These are phyloP conservation scores for Ormosia emarginata DNA, from an alignment of 306 rosid genomes.

Conservation along the genomic window DNA sequence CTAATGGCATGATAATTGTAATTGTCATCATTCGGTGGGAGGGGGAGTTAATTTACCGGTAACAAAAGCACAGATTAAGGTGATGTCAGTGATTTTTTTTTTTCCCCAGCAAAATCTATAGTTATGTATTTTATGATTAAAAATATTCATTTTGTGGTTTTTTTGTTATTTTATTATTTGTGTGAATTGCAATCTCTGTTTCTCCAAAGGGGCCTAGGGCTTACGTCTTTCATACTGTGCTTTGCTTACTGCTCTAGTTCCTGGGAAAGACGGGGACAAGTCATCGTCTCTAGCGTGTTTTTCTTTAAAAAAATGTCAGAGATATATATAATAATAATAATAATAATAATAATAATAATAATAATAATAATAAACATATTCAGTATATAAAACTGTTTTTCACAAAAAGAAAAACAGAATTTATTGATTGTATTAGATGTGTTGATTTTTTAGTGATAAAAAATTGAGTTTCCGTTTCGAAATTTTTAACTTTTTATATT, in stretches of 20 bases:
- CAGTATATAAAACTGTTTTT: background rate
- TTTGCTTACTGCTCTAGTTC: constrained; percentile 29
- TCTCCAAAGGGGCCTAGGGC: background rate
- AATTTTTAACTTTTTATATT: background rate
- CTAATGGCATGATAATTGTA: background rate
- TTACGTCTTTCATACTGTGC: constrained; percentile 18
- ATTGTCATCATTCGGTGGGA: background rate
- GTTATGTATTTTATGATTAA: background rate
- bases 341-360: no score
- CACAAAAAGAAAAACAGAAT: background rate
- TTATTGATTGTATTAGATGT: background rate
- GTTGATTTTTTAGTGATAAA: background rate
- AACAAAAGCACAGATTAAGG: background rate
- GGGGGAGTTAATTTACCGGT: background rate
- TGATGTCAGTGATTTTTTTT: constrained; percentile 24
- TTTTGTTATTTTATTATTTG: background rate
- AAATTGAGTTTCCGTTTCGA: background rate
- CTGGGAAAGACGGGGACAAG: constrained; percentile 33
- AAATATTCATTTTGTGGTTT: background rate
- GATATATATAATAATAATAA: background rate
- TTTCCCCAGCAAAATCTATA: background rate
- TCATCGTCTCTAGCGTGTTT: constrained; percentile 11
- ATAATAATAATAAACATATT: background rate
- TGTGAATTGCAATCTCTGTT: background rate
- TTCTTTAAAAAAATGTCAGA: background rate